Base-by-base conservation (phyloP, 2,329 filamentous ascomycete species). In the Hypomyces rosellus region DNA sequence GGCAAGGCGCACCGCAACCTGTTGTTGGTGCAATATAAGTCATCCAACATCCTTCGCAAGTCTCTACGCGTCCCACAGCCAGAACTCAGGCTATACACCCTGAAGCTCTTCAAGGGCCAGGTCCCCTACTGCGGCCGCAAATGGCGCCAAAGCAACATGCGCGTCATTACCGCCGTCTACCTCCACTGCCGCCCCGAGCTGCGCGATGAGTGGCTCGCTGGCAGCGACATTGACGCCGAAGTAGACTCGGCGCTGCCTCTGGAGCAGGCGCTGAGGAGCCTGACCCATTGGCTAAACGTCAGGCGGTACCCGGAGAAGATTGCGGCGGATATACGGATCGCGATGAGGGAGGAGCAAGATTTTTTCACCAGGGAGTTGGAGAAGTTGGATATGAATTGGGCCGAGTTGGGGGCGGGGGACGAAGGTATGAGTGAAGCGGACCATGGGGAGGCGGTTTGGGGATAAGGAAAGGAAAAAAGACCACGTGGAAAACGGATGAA, bases 61-160 rank as follows among this genome's bases (percentile, higher is more conserved):
- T 85, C 88, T 5, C 81, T 99, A 14, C 92, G 93, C 59, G 86
- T 96, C 18, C 92, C 92, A 0, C 89, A 99, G 62, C 85, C 85
- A 2, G 81, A 89, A 61, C 77, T 99, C 38, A 84, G 93, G 5
- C 83, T 96, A 40, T 97, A 97, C 73, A 96, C 93, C 0, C 81
- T 99, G 59, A 99, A 99, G 70, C 79, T 99, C 0, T 97, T 97
- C 83, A 99, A 99, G 70, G 93, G 90, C 54, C 93, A 99, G 69
- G 93, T 99, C 4, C 93, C 93, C 1, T 99, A 96, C 74, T 97
- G 92, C 68, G 92, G 93, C 18, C 85, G 93, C 40, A 99, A 99
- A 72, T 99, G 93, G 93, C 85, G 93, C 13, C 93, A 97, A 72
- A 85, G 84, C 59, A 97, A 99, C 69, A 99, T 99, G 93, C 88